Evolutionary conservation across 2,329 filamentous ascomycete species (phyloP), one percentile per base, ranked within the genome.

Genomic region (Coccinonectria pachysandricola): DNA sequence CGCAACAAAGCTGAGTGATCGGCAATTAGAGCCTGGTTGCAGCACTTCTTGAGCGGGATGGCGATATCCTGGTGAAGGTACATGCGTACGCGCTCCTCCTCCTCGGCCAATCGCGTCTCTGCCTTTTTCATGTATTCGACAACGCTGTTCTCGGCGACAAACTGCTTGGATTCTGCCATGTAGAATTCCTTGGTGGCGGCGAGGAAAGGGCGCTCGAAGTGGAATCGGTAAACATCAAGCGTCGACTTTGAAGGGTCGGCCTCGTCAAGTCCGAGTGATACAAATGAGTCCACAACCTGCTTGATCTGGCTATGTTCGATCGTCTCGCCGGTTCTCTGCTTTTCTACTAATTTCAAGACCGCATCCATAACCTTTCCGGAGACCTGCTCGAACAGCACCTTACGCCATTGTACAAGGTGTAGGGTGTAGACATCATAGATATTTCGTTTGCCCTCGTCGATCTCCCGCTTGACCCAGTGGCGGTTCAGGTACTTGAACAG

Each of bases 121-220:
- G 91, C 92, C 70, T 98, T 98, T 67, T 96, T 96, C 91, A 98
- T 96, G 60, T 96, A 98, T 51, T 98, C 91, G 17, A 98, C 87
- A 4, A 98, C 86, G 37, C 82, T 93, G 53, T 98, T 98, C 55
- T 96, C 88, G 8, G 86, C 83, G 17, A 98, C 75, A 50, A 98
- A 98, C 37, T 86, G 80, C 45, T 85, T 84, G 12, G 91, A 96
- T 54, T 98, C 92, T 23, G 80, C 77, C 43, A 85, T 70, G 54
- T 98, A 98, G 60, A 94, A 98, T 15, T 68, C 61, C 43, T 72
- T 75, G 7, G 91, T 98, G 3, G 86, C 84, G 5, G 70, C 68
- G 27, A 98, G 69, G 68, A 95, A 98, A 1, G 92, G 91, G 46
- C 72, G 75, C 60, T 98, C 88, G 50, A 98, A 98, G 59, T 86